Percentiles rank a stretch among this genome's conserved stretches.
phyloP scores from a whole-genome alignment of 1,284 basidiomycete genomes.

The Ceratobasidium sp. region DNA sequence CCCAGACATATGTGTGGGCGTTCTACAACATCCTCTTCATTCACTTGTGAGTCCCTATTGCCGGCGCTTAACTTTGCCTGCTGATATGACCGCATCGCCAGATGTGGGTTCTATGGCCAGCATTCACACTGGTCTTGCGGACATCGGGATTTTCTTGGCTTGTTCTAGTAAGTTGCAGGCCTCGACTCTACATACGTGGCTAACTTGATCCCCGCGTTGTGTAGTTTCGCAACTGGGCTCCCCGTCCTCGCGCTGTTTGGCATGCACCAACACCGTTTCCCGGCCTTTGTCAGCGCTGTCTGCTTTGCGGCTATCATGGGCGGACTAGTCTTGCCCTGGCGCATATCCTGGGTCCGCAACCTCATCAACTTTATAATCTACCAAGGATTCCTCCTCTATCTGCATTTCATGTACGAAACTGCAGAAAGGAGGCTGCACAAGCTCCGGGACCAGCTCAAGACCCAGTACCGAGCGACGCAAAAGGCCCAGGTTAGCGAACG shows the following conservation, averaged over 20 bases:
- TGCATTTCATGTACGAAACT: constrained; percentile 63
- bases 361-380: constrained; percentile 74
- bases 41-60: constrained; percentile 65
- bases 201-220: neutral
- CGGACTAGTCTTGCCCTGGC: constrained; percentile 51
- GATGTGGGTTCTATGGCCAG: constrained; percentile 38
- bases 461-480: constrained; percentile 74
- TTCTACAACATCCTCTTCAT: constrained; percentile 53
- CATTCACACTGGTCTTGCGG: constrained; percentile 43
- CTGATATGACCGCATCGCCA: constrained; percentile 47
- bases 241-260: constrained; percentile 84
- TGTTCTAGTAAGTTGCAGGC: constrained; percentile 67
- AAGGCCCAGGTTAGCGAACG: constrained; percentile 87
- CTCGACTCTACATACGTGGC: neutral
- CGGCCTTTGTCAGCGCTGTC: constrained; percentile 69
- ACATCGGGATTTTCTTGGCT: constrained; percentile 55
- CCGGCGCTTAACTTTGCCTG: constrained; percentile 43
- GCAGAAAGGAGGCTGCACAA: constrained; percentile 69
- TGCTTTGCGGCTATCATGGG: constrained; percentile 68
- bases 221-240: constrained; percentile 65
- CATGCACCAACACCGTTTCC: constrained; percentile 72
- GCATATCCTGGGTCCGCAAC: constrained; percentile 38
- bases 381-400: constrained; percentile 66
- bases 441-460: constrained; percentile 76
- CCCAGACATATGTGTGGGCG: constrained; percentile 45